A percentile compares a stretch with the other conserved stretches of the same genome.
Conservation (phyloP, 2,329 filamentous ascomycete genomes). For the Talaromyces verruculosus region DNA sequence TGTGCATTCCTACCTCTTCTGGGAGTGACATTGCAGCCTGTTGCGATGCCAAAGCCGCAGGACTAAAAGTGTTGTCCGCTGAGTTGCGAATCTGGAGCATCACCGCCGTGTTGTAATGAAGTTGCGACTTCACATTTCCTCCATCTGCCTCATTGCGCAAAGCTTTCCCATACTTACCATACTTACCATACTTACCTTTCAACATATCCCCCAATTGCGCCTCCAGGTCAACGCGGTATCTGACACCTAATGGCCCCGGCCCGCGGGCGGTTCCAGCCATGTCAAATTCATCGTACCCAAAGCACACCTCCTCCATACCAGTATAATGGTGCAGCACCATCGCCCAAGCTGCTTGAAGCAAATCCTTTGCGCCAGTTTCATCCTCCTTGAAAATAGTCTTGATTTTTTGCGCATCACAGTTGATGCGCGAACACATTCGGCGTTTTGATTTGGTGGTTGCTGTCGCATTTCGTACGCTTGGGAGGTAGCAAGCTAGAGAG, state of each 20-base stretch:
- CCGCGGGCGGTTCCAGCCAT: slow-evolving; percentile 24
- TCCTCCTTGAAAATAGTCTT: slow-evolving; percentile 17
- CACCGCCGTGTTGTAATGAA: slow-evolving; percentile 39
- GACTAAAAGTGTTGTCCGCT: slow-evolving; percentile 22
- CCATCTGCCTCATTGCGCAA: slow-evolving; percentile 21
- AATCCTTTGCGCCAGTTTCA: slow-evolving; percentile 9
- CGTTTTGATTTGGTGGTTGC: slow-evolving; percentile 31
- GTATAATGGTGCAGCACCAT: slow-evolving; percentile 49
- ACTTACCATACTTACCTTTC: slow-evolving; percentile 22
- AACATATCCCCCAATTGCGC: slow-evolving; percentile 30
- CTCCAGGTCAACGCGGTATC: slow-evolving; percentile 32
- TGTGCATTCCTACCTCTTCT: slow-evolving; percentile 32
- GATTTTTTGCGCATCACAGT: slow-evolving; percentile 29
- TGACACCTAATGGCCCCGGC: slow-evolving; percentile 27
- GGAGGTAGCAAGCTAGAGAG: slow-evolving; percentile 37
- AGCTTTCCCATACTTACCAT: slow-evolving; percentile 17
- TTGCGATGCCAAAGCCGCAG: slow-evolving; percentile 28
- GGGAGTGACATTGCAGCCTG: slow-evolving; percentile 33
- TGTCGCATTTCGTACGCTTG: slow-evolving; percentile 33
- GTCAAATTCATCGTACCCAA: slow-evolving; percentile 43
- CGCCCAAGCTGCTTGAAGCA: slow-evolving; percentile 48
- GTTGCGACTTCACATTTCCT: slow-evolving; percentile 25
- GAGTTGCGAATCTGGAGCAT: slow-evolving; percentile 36
- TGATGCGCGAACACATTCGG: slow-evolving; percentile 38
- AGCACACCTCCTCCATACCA: slow-evolving; percentile 50